These are phyloP conservation scores for Hyphopichia homilentoma DNA, from an alignment of 805 yeast species.

Conservation along the genomic window DNA sequence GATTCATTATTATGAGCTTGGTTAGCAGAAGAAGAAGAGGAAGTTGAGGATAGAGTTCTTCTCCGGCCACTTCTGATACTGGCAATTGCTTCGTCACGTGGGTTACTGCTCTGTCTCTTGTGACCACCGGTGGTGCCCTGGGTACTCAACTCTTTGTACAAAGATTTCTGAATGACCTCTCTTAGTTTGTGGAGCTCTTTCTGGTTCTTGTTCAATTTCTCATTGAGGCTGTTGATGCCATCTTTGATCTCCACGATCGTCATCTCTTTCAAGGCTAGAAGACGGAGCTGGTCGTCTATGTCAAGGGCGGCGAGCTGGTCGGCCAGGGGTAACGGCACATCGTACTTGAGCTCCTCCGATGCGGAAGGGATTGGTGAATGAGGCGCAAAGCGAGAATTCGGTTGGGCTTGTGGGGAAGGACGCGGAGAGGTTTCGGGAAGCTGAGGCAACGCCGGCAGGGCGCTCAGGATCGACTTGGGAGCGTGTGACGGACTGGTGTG, in stretches of 20 bases:
- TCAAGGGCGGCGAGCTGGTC: slow-evolving; percentile 29
- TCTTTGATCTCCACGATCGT: slow-evolving; percentile 62
- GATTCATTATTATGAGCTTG: background rate
- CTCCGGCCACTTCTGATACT: slow-evolving; percentile 24
- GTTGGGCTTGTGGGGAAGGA: too few relatives aligned
- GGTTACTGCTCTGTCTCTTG: slow-evolving; percentile 16
- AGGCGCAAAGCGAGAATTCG: too few relatives aligned
- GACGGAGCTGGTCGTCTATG: slow-evolving; percentile 53
- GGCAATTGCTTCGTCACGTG: slow-evolving; percentile 25
- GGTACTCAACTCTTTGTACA: slow-evolving; percentile 37
- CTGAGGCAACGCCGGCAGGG: slow-evolving; percentile 4
- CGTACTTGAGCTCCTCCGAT: slow-evolving; percentile 18
- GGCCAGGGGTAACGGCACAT: slow-evolving; percentile 28
- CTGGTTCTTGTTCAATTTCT: slow-evolving; percentile 39
- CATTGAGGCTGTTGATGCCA: slow-evolving; percentile 42
- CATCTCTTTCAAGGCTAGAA: slow-evolving; percentile 67
- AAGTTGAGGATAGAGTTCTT: slow-evolving; percentile 10
- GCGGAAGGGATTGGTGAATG: slow-evolving; percentile 5
- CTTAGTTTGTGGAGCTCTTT: slow-evolving; percentile 51
- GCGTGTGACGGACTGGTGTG: slow-evolving; percentile 1
- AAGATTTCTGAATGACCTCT: slow-evolving; percentile 41
- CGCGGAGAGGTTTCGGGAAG: slow-evolving; percentile 3
- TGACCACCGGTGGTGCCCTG: slow-evolving; percentile 8
- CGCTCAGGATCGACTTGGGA: too few relatives aligned
- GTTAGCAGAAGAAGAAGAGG: slow-evolving; percentile 6